phyloP scores from a whole-genome alignment of 2,329 filamentous ascomycete species.

The Biscogniauxia mediterranea region DNA sequence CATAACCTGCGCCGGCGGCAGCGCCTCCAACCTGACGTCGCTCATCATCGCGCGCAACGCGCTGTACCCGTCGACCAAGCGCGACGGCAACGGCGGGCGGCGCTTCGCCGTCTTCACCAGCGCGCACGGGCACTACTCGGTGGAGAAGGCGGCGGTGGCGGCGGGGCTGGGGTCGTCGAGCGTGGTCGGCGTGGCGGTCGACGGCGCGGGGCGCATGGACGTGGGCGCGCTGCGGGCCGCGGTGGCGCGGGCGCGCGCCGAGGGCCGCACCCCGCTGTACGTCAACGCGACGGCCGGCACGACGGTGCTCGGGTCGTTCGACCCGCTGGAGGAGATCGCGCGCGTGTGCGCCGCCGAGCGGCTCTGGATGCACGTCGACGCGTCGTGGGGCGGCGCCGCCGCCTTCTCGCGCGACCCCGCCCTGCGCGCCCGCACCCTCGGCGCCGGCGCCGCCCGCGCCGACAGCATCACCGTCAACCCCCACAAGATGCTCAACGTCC shows the following conservation, averaged over 20 bases:
- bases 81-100: slow-evolving; percentile 61
- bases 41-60: slow-evolving; percentile 80
- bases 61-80: slow-evolving; percentile 76
- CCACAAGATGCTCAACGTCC: slow-evolving; percentile 95
- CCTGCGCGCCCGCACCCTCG: slow-evolving; percentile 59
- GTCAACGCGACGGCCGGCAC: slow-evolving; percentile 95
- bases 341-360: slow-evolving; percentile 67
- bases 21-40: slow-evolving; percentile 67
- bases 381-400: slow-evolving; percentile 83
- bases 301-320: slow-evolving; percentile 87
- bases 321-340: slow-evolving; percentile 71
- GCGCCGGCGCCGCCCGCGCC: slow-evolving; percentile 69
- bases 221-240: slow-evolving; percentile 61
- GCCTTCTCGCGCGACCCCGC: slow-evolving; percentile 62
- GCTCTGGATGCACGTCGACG: slow-evolving; percentile 93
- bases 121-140: slow-evolving; percentile 87
- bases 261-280: slow-evolving; percentile 79
- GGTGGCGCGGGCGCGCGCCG: slow-evolving; percentile 58
- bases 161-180: slow-evolving; percentile 76
- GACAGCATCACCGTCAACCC: slow-evolving; percentile 86
- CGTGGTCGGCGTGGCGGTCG: slow-evolving; percentile 74
- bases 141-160: slow-evolving; percentile 92
- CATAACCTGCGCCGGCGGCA: slow-evolving; percentile 60
- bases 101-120: slow-evolving; percentile 85
- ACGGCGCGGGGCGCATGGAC: slow-evolving; percentile 69